These are phyloP conservation scores for Cafeteria roenbergensis DNA, from an alignment of 108 stramenopile species.

Conservation along the genomic window DNA sequence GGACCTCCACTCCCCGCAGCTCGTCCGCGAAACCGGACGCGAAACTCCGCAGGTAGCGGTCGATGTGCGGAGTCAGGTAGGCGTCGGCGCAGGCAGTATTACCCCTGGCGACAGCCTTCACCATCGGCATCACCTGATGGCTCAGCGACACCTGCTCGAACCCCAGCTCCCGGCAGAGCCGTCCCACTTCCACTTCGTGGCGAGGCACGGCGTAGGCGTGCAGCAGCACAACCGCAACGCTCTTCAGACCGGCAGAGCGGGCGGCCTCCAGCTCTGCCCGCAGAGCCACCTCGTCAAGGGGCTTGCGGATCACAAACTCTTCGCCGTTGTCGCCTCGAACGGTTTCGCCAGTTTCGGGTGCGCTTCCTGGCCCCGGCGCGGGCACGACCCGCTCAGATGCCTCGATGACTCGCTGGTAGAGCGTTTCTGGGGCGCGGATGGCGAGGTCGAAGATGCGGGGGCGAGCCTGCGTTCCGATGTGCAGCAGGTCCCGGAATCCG, in stretches of 20 bases:
- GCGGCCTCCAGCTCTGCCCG: conserved; percentile 50
- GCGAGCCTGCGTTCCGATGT: conserved; percentile 85
- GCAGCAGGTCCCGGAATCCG: conserved; percentile 73
- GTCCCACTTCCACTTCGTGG: conserved; percentile 67
- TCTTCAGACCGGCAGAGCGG: conserved; percentile 55
- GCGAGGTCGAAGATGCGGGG: conserved; percentile 60
- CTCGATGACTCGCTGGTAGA: conserved; percentile 80
- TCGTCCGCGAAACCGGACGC: conserved; percentile 68
- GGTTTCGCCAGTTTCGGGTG: conserved; percentile 11
- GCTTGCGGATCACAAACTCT: conserved; percentile 32
- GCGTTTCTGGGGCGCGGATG: conserved; percentile 45
- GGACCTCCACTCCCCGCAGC: conserved; percentile 55
- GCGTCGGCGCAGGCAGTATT: conserved; percentile 86
- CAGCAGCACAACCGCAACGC: conserved; percentile 69
- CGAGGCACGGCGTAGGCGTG: conserved; percentile 65
- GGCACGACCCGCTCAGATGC: conserved; percentile 80
- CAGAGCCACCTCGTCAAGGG: conserved; percentile 53
- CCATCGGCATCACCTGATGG: conserved; percentile 79
- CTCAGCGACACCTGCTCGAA: conserved; percentile 74
- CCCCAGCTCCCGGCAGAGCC: conserved; percentile 61
- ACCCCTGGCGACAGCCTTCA: conserved; percentile 75
- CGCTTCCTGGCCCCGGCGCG: conserved; percentile 12
- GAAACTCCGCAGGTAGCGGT: conserved; percentile 65
- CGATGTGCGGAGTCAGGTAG: conserved; percentile 86
- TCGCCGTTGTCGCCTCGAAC: conserved; percentile 64